Percentiles rank a stretch among this genome's conserved stretches.
These are phyloP conservation scores for Colletotrichum eremochloae DNA, from an alignment of 2,329 filamentous ascomycete genomes.

Conservation along the genomic window DNA sequence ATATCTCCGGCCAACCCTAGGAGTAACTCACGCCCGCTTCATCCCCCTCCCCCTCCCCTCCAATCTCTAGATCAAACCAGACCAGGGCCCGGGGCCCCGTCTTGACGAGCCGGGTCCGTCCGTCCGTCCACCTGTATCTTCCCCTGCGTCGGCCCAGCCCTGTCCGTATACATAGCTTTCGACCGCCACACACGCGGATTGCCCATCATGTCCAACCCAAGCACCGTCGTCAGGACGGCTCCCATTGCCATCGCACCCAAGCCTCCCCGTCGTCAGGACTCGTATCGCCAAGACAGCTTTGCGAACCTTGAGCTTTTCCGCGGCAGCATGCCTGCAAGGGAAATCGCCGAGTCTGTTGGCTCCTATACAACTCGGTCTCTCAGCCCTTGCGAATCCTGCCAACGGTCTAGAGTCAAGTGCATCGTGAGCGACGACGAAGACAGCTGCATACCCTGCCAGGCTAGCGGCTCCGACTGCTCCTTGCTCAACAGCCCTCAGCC, in stretches of 20 bases:
- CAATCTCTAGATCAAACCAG: slow-evolving; percentile 31
- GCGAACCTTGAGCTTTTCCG: slow-evolving; percentile 62
- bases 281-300: slow-evolving; percentile 61
- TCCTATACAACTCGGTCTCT: slow-evolving; percentile 56
- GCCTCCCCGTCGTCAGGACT: slow-evolving; percentile 59
- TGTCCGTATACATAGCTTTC: slow-evolving; percentile 44
- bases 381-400: slow-evolving; percentile 79
- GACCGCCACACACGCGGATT: slow-evolving; percentile 44
- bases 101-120: slow-evolving; percentile 44
- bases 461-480: slow-evolving; percentile 83
- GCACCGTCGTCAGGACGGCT: slow-evolving; percentile 69
- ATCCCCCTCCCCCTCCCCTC: slow-evolving; percentile 21
- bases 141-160: slow-evolving; percentile 49
- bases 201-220: slow-evolving; percentile 66
- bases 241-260: slow-evolving; percentile 77
- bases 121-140: slow-evolving; percentile 33
- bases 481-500: slow-evolving; percentile 82
- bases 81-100: slow-evolving; percentile 40
- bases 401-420: slow-evolving; percentile 80
- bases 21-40: slow-evolving; percentile 34
- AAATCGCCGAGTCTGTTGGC: slow-evolving; percentile 63
- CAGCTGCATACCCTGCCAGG: slow-evolving; percentile 81
- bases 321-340: slow-evolving; percentile 65
- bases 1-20: slow-evolving; percentile 32
- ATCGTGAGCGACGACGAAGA: slow-evolving; percentile 79